These are phyloP conservation scores for Colletotrichum liaoningense DNA, from an alignment of 2,329 filamentous ascomycete genomes.

Conservation along the genomic window DNA sequence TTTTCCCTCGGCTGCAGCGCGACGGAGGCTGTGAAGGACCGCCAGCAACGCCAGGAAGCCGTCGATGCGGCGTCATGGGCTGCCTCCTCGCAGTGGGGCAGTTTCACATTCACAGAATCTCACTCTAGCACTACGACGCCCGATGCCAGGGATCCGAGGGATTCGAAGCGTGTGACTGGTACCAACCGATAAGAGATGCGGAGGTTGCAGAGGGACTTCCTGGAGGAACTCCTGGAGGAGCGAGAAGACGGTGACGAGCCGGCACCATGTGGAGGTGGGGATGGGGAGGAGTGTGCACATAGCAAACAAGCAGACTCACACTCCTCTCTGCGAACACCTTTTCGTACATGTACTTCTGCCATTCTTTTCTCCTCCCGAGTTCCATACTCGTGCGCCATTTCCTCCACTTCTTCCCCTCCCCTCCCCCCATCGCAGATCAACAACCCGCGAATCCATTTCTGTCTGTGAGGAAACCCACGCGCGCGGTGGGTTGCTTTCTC, in stretches of 20 bases:
- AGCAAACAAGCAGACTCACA: not conserved
- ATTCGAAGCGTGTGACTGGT: not conserved
- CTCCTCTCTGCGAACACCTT: not conserved
- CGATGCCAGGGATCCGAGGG: not conserved
- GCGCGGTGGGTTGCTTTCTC: not conserved
- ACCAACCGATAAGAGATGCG: not conserved
- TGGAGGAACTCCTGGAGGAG: not conserved
- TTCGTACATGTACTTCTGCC: not conserved
- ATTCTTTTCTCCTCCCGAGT: not conserved
- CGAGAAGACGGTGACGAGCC: not conserved
- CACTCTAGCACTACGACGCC: not conserved
- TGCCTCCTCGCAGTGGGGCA: constrained; percentile 61
- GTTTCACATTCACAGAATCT: constrained; percentile 45
- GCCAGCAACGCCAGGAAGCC: constrained; percentile 50
- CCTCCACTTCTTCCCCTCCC: not conserved
- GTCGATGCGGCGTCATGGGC: constrained; percentile 59
- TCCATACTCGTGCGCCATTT: not conserved
- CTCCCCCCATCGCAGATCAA: not conserved
- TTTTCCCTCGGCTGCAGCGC: constrained; percentile 54
- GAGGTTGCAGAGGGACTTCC: not conserved
- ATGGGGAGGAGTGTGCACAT: not conserved
- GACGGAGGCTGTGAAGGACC: constrained; percentile 57
- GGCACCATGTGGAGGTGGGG: constrained; percentile 3
- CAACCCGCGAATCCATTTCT: constrained; percentile 1
- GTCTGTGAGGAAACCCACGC: not conserved